Evolutionary conservation across 768 basidiomycete genomes (phyloP), one percentile per base, ranked within the genome.

Genomic region (Suillus sp.): DNA sequence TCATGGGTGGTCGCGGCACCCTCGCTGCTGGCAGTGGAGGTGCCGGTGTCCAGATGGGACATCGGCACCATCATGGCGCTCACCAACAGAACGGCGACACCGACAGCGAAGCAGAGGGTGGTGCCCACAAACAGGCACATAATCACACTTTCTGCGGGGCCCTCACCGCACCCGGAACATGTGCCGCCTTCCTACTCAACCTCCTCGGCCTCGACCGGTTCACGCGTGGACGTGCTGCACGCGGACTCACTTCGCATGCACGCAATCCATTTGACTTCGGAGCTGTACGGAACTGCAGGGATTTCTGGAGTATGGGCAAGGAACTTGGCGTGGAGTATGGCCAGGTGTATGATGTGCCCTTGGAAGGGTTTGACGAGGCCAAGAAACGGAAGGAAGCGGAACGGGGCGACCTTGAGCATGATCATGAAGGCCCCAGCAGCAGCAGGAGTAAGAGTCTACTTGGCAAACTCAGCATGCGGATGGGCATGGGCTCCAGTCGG

Each of bases 231-330:
- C 89, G 88, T 66, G 95, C 95, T 0, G 90, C 91, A 9, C 88
- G 92, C 68, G 95, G 96, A 27, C 87, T 99, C 61, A 35, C 66
- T 25, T 80, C 86, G 7, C 88, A 84, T 62, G 89, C 91, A 42
- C 83, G 85, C 59, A 99, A 99, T 77, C 97, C 96, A 45, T 99
- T 99, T 74, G 94, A 97, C 76, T 69, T 92, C 25, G 96, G 96
- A 2, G 53, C 90, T 18, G 77, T 84, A 22, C 80, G 81, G 62
- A 96, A 96, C 72, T 96, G 94, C 74, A 86, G 84, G 69, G 96
- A 99, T 79, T 99, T 99, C 76, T 99, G 96, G 96, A 86, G 87
- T 56, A 84, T 84, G 62, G 93, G 95, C 27, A 81, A 81, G 64
- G 92, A 93, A 75, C 78, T 96, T 30, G 93, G 93, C 2, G 92